Evolutionary conservation across 2,329 filamentous ascomycete species (phyloP), one percentile per base, ranked within the genome.

Genomic region (Penicillium thymicola): DNA sequence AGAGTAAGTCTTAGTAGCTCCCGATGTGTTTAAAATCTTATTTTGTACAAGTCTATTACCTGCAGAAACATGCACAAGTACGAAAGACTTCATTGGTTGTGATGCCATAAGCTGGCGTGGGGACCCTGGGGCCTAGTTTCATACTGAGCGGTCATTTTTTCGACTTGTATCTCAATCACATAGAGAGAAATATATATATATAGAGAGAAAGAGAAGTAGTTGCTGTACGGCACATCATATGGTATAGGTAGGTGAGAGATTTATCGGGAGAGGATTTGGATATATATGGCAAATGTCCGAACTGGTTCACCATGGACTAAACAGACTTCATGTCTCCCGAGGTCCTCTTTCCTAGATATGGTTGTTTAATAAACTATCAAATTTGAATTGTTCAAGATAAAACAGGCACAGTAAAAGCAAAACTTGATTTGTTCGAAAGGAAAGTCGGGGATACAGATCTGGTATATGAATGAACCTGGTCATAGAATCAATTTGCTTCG

Each of bases 31-130:
- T n/a, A 37, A 38, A 38, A 28, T 43, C 3, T 37, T 45, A 52
- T 45, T 46, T 7, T 3, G 30, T 49, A 49, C 4, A 34, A 42
- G 36, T 5, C 16, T 42, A 28, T 21, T 37, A 25, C 10, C 11
- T 54, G 37, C 51, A 54, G 43, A 34, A 43, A 45, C 36, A 54
- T 49, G 27, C 36, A 42, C 44, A 34, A 34, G 7, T 34, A 48
- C 18, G 11, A n/a, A 41, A 25, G 14, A 49, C 37, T 54, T 32
- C 21, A 36, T 42, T 32, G 43, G 34, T 41, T 47, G 51, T 44
- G 21, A 28, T 36, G 36, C 41, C 16, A 27, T 43, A 43, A 27
- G 41, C 41, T 5, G 41, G 14, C 23, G 23, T 43, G 41, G 16
- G 41, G 41, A 10, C 41, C 41, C n/a, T 10, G 34, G 14, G 30